These are phyloP conservation scores for Podosphaera leucotricha DNA, from an alignment of 2,329 filamentous ascomycete species.

Conservation along the genomic window DNA sequence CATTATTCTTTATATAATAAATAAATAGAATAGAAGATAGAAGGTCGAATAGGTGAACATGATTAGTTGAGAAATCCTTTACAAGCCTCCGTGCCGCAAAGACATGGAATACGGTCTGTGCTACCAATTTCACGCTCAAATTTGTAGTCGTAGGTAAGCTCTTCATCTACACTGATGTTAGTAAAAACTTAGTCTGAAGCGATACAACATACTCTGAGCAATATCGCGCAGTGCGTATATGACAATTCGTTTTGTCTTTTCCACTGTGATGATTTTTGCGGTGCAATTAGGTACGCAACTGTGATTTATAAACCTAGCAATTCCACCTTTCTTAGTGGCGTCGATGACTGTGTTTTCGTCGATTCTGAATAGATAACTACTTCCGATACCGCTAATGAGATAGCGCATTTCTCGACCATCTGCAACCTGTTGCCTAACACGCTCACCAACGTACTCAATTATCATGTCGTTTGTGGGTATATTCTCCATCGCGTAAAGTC, in stretches of 20 bases:
- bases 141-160: conserved; percentile 99
- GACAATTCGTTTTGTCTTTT: conserved; percentile 93
- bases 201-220: conserved; percentile 52
- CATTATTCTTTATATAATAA: no score
- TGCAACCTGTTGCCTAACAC: conserved; percentile 90
- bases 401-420: conserved; percentile 84
- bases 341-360: conserved; percentile 96
- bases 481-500: conserved; percentile 90
- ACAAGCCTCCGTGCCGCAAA: conserved; percentile 86
- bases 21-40: no score
- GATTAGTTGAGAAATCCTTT: conserved; percentile 93
- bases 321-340: conserved; percentile 94
- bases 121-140: conserved; percentile 95
- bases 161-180: conserved; percentile 45
- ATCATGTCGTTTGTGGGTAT: conserved; percentile 98
- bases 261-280: conserved; percentile 97
- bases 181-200: neutral
- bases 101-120: conserved; percentile 84
- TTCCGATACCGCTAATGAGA: conserved; percentile 87
- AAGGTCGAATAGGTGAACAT: neutral
- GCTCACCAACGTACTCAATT: conserved; percentile 97
- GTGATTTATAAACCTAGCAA: conserved; percentile 96
- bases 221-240: conserved; percentile 97
- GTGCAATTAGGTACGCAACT: conserved; percentile 97
- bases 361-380: conserved; percentile 93